A percentile compares a stretch with the other conserved stretches of the same genome.
Evolutionary conservation across 331 rosid genomes (phyloP).

Genomic region (Ulmus americana): DNA sequence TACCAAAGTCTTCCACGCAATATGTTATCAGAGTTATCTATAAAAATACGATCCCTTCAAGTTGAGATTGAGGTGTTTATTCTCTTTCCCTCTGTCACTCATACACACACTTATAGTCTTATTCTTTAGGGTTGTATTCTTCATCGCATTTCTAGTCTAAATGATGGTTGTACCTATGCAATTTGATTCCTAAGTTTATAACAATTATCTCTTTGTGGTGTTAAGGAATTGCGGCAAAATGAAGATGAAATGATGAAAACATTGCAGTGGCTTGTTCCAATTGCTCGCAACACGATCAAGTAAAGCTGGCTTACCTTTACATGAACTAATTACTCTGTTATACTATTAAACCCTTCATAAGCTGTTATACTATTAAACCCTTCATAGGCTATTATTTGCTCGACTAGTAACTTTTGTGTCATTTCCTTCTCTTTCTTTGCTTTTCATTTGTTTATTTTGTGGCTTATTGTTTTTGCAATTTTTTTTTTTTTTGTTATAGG

Average conservation of each 20-base stretch:
- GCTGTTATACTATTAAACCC: background rate
- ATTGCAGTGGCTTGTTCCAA: slow-evolving; percentile 81
- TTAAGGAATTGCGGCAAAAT: slow-evolving; percentile 70
- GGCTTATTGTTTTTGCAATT: slow-evolving; percentile 14
- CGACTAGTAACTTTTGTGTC: background rate
- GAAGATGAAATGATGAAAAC: slow-evolving; percentile 84
- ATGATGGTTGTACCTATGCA: slow-evolving; percentile 11
- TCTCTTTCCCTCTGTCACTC: background rate
- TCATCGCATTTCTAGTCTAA: background rate
- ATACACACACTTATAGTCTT: too few species aligned
- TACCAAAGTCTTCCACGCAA: slow-evolving; percentile 67
- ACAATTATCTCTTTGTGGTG: slow-evolving; percentile 10
- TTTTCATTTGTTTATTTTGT: background rate
- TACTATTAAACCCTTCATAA: background rate
- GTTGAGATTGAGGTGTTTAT: slow-evolving; percentile 55
- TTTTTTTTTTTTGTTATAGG: slow-evolving; percentile 28
- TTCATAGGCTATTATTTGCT: background rate
- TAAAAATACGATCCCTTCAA: slow-evolving; percentile 55
- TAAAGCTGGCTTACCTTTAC: slow-evolving; percentile 23
- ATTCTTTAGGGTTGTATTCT: background rate
- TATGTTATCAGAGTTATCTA: slow-evolving; percentile 57
- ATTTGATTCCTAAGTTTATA: background rate
- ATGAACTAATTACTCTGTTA: background rate
- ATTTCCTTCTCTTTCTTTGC: too few species aligned
- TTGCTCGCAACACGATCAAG: slow-evolving; percentile 72